Percentiles rank a stretch among this genome's conserved stretches.
These are phyloP conservation scores for Aspergillus nidulans DNA, from an alignment of 495 filamentous ascomycete genomes.

Conservation along the genomic window DNA sequence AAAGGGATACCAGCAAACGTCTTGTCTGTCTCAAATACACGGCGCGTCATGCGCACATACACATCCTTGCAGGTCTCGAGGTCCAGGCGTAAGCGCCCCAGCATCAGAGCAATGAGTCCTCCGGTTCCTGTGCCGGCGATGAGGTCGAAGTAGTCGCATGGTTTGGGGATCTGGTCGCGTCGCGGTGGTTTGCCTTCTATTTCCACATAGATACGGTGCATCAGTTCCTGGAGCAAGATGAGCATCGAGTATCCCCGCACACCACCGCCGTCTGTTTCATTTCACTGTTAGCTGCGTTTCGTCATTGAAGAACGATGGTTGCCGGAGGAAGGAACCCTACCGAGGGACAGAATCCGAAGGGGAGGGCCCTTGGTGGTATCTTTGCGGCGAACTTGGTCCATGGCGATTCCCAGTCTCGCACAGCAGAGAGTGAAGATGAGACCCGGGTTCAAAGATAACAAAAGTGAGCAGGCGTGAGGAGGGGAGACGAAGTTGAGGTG, in stretches of 20 bases:
- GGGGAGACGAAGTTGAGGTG: neutral
- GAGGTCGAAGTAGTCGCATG: constrained; percentile 97
- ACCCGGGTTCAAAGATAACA: neutral
- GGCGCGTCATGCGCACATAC: constrained; percentile 88
- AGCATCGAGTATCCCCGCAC: constrained; percentile 97
- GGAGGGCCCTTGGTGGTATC: constrained; percentile 95
- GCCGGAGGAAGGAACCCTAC: constrained; percentile 45
- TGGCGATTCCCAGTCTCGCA: neutral
- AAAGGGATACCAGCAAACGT: constrained; percentile 93
- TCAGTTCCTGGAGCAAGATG: constrained; percentile 90
- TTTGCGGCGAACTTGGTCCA: constrained; percentile 60
- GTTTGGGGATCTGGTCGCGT: constrained; percentile 87
- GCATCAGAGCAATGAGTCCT: constrained; percentile 93
- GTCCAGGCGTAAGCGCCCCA: constrained; percentile 86
- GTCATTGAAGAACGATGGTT: neutral
- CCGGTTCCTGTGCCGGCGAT: constrained; percentile 94
- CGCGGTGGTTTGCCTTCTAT: constrained; percentile 74
- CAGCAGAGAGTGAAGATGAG: neutral
- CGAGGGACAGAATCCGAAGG: constrained; percentile 83
- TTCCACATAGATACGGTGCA: constrained; percentile 89
- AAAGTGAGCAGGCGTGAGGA: neutral
- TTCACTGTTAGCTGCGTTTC: constrained; percentile 10
- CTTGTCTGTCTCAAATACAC: constrained; percentile 97
- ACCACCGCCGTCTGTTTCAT: constrained; percentile 77
- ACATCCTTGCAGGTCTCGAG: constrained; percentile 94